Evolutionary conservation across 306 rosid genomes (phyloP).

Genomic region (Nissolia schottii): DNA sequence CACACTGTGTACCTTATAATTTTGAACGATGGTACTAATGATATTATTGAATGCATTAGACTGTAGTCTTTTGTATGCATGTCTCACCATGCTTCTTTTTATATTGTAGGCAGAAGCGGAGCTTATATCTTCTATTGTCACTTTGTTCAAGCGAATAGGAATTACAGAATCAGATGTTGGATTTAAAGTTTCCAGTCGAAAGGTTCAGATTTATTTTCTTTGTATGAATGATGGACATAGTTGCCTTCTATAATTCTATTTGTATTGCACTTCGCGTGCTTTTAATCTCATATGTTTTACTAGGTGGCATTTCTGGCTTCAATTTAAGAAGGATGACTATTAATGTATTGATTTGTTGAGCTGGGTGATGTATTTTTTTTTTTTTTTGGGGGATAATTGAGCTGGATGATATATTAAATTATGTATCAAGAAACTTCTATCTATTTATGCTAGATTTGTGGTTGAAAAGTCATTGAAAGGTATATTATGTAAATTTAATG

Average conservation of each 20-base stretch:
- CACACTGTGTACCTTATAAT: not conserved
- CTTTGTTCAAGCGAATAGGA: conserved; percentile 83
- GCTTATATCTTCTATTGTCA: conserved; percentile 78
- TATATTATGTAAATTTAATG: not conserved
- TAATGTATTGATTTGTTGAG: not conserved
- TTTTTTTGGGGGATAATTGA: too few species aligned
- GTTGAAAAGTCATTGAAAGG: conserved; percentile 7
- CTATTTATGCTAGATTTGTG: not conserved
- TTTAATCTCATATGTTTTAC: not conserved
- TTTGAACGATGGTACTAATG: not conserved
- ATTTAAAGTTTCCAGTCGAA: conserved; percentile 93
- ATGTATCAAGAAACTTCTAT: not conserved
- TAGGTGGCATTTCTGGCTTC: conserved; percentile 2
- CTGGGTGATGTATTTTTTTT: not conserved
- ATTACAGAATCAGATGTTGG: conserved; percentile 89
- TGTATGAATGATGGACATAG: conserved; percentile 3
- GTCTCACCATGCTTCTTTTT: conserved; percentile 12
- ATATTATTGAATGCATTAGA: conserved; percentile 8
- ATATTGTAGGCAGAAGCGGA: conserved; percentile 88
- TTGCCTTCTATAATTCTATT: not conserved
- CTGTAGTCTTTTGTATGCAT: not conserved
- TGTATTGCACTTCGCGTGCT: conserved; percentile 8
- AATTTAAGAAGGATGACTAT: not conserved
- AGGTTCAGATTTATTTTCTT: conserved; percentile 48
- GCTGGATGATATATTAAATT: not conserved